phyloP scores from a whole-genome alignment of 1,284 basidiomycete species.

The Wolfiporia cocos region DNA sequence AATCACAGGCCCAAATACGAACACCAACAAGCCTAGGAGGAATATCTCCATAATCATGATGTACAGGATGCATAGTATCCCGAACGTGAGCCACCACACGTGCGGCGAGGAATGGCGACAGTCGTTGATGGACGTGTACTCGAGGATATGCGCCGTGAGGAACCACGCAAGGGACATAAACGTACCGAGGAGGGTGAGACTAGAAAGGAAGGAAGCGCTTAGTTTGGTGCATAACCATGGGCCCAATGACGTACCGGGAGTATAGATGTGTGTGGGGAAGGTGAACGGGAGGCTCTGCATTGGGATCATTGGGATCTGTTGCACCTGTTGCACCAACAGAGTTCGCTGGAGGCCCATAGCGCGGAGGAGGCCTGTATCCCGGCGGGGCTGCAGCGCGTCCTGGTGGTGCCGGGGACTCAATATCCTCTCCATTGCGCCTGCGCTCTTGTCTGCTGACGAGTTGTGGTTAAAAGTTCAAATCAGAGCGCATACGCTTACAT shows the following conservation, averaged over 20 bases:
- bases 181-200: slow-evolving; percentile 58
- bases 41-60: slow-evolving; percentile 69
- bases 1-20: slow-evolving; percentile 69
- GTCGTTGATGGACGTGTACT: slow-evolving; percentile 65
- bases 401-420: slow-evolving; percentile 1
- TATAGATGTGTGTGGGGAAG: slow-evolving; percentile 14
- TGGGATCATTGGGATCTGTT: neutral
- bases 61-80: slow-evolving; percentile 74
- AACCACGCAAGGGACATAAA: slow-evolving; percentile 74
- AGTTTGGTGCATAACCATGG: neutral
- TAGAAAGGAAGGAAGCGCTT: slow-evolving; percentile 16
- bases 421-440: neutral
- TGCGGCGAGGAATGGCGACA: slow-evolving; percentile 69
- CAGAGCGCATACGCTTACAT: slow-evolving; percentile 22
- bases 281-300: neutral
- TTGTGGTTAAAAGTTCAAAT: neutral
- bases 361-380: neutral
- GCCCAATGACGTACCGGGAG: slow-evolving; percentile 30
- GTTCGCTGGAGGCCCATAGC: neutral
- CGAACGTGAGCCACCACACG: slow-evolving; percentile 79
- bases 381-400: no score
- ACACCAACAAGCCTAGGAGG: slow-evolving; percentile 64
- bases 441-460: neutral
- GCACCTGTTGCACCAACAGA: neutral
- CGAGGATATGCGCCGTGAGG: slow-evolving; percentile 67